These are phyloP conservation scores for Diplotaxis tenuifolia DNA, from an alignment of 345 rosid genomes.

Conservation along the genomic window DNA sequence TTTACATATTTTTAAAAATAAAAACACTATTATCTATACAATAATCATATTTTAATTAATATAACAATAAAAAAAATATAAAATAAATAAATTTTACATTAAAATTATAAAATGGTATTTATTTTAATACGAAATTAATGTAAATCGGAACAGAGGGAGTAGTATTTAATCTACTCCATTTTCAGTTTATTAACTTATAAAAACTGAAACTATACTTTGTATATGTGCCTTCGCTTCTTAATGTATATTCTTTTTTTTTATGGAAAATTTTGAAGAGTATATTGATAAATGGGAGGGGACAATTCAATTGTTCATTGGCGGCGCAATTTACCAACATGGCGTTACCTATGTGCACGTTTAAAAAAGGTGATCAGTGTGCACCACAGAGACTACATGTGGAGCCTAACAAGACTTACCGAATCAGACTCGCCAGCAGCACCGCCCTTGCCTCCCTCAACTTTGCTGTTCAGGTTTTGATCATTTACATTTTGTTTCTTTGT, in stretches of 20 bases:
- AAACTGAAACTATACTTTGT: too few relatives aligned
- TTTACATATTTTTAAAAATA: too few relatives aligned
- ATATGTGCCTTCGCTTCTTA: too few relatives aligned
- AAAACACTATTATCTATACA: too few relatives aligned
- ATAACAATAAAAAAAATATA: too few relatives aligned
- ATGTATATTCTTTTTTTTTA: not conserved
- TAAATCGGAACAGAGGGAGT: too few relatives aligned
- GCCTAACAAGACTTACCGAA: slow-evolving; percentile 62
- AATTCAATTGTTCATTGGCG: slow-evolving; percentile 70
- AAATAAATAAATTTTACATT: too few relatives aligned
- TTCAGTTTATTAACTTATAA: too few relatives aligned
- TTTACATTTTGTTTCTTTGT: not conserved
- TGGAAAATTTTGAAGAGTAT: slow-evolving; percentile 28
- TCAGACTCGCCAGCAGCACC: slow-evolving; percentile 70
- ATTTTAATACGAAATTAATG: too few relatives aligned
- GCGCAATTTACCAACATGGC: slow-evolving; percentile 38
- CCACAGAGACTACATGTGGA: slow-evolving; percentile 50
- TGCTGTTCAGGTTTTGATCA: slow-evolving; percentile 48
- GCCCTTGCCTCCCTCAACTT: slow-evolving; percentile 76
- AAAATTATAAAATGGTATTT: too few relatives aligned
- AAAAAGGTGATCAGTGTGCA: slow-evolving; percentile 60
- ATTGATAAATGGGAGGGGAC: slow-evolving; percentile 85
- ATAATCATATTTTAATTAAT: too few relatives aligned
- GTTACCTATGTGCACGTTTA: slow-evolving; percentile 42
- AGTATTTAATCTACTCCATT: too few relatives aligned